phyloP scores from a whole-genome alignment of 2,329 filamentous ascomycete species.

The Aspergillus pseudotamarii region DNA sequence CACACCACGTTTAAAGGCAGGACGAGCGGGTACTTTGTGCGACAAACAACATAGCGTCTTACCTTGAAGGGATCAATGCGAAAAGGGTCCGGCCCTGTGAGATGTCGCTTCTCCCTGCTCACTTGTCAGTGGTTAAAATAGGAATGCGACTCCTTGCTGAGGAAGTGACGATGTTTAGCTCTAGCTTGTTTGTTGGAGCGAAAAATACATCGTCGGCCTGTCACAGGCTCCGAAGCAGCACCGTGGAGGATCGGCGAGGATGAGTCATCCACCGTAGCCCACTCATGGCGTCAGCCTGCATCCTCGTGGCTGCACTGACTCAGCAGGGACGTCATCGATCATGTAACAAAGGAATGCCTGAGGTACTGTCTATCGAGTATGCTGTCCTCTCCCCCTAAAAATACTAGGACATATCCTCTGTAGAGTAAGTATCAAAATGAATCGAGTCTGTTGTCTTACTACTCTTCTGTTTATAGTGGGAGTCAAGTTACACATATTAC shows the following conservation, averaged over 20 bases:
- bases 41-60: conserved; percentile 1
- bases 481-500: not conserved
- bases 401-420: no score
- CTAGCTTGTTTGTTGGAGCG: not conserved
- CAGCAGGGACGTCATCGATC: conserved; percentile 11
- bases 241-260: conserved; percentile 21
- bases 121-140: not conserved
- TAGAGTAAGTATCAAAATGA: no score
- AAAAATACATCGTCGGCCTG: conserved; percentile 14
- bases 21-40: not conserved
- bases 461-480: no score
- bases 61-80: not conserved
- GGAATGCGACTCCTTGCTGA: conserved; percentile 12
- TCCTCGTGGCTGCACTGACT: conserved; percentile 19
- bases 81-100: conserved; percentile 10
- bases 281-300: conserved; percentile 21
- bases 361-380: no score
- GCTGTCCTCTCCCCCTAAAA: no score
- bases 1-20: not conserved
- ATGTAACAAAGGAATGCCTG: not conserved
- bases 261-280: conserved; percentile 15
- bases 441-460: no score
- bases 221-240: conserved; percentile 18
- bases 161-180: not conserved
- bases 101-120: not conserved